Base-by-base conservation (phyloP, 2,329 filamentous ascomycete genomes). In the Colletotrichum sp. region DNA sequence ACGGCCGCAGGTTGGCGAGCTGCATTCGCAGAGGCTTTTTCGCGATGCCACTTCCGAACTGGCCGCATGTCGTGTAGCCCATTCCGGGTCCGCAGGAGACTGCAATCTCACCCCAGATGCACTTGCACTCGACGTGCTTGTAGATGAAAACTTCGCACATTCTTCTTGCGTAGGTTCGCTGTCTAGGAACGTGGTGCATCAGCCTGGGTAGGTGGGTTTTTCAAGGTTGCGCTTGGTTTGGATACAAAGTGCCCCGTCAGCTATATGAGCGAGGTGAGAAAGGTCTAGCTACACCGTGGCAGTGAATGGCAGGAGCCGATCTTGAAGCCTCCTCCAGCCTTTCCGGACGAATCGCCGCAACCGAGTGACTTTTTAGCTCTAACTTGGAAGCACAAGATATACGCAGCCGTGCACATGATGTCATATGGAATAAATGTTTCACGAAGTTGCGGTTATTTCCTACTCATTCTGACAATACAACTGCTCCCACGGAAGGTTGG, bases 121-220 rank as follows among this genome's bases (percentile, higher is more conserved):
- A 90, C 13, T 83, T 82, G 85, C 90, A 91, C 74, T 77, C 78
- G 65, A 85, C 86, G 81, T 89, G 87, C 73, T 84, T 83, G 81
- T 86, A 89, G 81, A 88, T 87, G 30, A 83, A 85, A n/a, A 87
- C 84, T 21, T 79, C 77, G 80, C 89, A 91, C 89, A 91, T 90
- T 62, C 38, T 78, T 24, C 14, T 13, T 67, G 69, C 28, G 52
- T 55, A 52, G 43, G 13, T 12, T 13, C 52, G 38, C 30, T 62
- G n/a, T 52, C 6, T n/a, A 16, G 18, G n/a, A 5, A n/a, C 36
- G 36, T 24, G 18, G 43, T 16, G 14, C 12, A 9, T 16, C 55
- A 24, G 18, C n/a, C 43, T 48, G n/a, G 10, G 43, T 12, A 52
- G n/a, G 43, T 24, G n/a, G n/a, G 43, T 6, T 52, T 52, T 24